phyloP scores from a whole-genome alignment of 495 filamentous ascomycete species.

The Pseudevernia furfuracea region DNA sequence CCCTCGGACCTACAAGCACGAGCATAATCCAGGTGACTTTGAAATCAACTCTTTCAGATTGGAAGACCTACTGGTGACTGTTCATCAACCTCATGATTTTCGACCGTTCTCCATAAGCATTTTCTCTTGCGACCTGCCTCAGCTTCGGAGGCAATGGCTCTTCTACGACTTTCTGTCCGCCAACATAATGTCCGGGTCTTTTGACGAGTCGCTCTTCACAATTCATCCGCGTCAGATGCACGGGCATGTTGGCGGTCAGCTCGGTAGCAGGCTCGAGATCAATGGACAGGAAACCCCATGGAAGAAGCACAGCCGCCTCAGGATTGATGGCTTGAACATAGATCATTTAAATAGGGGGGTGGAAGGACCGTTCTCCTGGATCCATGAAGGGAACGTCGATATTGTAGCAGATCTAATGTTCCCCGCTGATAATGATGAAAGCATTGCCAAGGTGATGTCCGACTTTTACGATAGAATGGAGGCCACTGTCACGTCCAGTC shows the following conservation, averaged over 20 bases:
- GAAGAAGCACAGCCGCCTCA: slow-evolving; percentile 87
- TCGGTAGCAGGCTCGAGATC: slow-evolving; percentile 45
- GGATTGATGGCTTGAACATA: slow-evolving; percentile 89
- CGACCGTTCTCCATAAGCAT: slow-evolving; percentile 91
- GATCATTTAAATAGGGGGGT: slow-evolving; percentile 94
- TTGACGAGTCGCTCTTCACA: slow-evolving; percentile 91
- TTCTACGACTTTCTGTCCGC: slow-evolving; percentile 97
- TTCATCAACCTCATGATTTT: slow-evolving; percentile 86
- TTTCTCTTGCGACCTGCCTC: slow-evolving; percentile 87
- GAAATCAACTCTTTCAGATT: slow-evolving; percentile 94
- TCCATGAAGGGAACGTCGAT: slow-evolving; percentile 90
- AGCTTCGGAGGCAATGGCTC: slow-evolving; percentile 88
- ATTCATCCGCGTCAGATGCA: slow-evolving; percentile 92
- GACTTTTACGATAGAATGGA: slow-evolving; percentile 93
- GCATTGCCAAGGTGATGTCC: slow-evolving; percentile 82
- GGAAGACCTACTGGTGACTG: slow-evolving; percentile 83
- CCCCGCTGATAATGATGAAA: slow-evolving; percentile 75
- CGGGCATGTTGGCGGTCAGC: slow-evolving; percentile 49
- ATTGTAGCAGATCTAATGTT: slow-evolving; percentile 94
- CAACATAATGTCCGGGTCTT: slow-evolving; percentile 91
- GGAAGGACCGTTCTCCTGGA: slow-evolving; percentile 94
- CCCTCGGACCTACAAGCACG: slow-evolving; percentile 77
- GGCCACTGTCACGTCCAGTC: slow-evolving; percentile 74
- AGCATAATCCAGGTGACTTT: slow-evolving; percentile 88
- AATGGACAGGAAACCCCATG: slow-evolving; percentile 51